phyloP scores from a whole-genome alignment of 2,329 filamentous ascomycete species.

The Colletotrichum zoysiae region DNA sequence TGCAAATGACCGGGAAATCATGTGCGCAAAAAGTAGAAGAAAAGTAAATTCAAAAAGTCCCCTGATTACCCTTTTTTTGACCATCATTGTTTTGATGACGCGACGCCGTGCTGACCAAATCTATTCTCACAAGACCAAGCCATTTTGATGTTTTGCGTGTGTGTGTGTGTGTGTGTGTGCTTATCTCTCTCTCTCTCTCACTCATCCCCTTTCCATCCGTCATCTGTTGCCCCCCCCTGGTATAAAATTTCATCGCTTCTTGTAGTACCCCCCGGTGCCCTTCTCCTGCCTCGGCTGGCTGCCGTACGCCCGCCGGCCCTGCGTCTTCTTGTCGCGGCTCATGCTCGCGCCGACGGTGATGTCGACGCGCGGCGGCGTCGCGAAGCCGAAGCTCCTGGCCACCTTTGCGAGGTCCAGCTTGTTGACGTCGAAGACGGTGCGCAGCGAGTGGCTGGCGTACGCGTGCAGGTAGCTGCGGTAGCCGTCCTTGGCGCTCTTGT shows the following conservation, averaged over 20 bases:
- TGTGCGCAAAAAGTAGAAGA: neutral
- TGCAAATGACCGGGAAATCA: neutral
- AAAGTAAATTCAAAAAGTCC: conserved; percentile 9
- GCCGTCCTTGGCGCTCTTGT: conserved; percentile 83
- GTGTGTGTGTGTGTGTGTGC: too few species aligned
- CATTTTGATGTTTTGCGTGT: neutral
- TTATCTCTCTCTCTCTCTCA: too few species aligned
- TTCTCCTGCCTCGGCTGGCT: conserved; percentile 77
- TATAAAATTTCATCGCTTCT: conserved; percentile 47
- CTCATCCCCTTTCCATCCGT: neutral
- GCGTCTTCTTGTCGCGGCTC: conserved; percentile 76
- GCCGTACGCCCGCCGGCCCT: conserved; percentile 77
- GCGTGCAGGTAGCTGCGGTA: conserved; percentile 95
- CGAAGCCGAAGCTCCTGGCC: conserved; percentile 86
- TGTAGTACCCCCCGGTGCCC: conserved; percentile 46
- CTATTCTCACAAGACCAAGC: conserved; percentile 17
- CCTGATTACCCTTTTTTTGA: conserved; percentile 32
- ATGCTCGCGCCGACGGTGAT: conserved; percentile 86
- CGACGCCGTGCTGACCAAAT: conserved; percentile 34
- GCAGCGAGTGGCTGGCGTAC: conserved; percentile 80
- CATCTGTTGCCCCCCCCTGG: neutral
- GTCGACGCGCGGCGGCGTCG: conserved; percentile 83
- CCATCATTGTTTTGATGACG: conserved; percentile 28
- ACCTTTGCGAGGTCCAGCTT: conserved; percentile 87
- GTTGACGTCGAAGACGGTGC: conserved; percentile 79